These are phyloP conservation scores for Debaryomycetaceae sp. DNA, from an alignment of 1,139 yeast genomes.

Conservation along the genomic window DNA sequence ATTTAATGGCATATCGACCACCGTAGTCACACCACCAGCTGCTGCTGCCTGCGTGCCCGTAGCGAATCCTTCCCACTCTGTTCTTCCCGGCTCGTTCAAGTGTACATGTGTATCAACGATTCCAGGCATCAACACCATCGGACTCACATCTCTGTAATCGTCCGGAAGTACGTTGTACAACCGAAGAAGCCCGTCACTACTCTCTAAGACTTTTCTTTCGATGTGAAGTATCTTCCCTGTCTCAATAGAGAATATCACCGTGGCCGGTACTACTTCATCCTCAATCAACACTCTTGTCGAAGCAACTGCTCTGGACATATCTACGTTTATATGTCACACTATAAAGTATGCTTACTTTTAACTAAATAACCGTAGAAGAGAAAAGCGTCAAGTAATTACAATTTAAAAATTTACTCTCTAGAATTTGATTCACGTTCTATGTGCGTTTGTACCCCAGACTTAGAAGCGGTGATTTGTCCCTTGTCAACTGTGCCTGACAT, in stretches of 20 bases:
- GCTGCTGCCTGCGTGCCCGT: conserved; percentile 93
- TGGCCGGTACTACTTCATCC: conserved; percentile 55
- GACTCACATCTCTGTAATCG: conserved; percentile 55
- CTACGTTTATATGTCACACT: neutral
- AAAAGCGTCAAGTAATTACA: neutral
- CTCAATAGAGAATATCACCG: conserved; percentile 58
- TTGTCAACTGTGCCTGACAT: neutral
- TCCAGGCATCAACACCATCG: conserved; percentile 77
- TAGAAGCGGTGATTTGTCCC: neutral
- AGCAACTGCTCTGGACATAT: conserved; percentile 64
- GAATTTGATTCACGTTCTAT: neutral
- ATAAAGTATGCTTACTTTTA: too few species aligned
- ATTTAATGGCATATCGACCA: conserved; percentile 92
- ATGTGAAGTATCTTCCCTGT: conserved; percentile 67
- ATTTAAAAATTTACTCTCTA: too few species aligned
- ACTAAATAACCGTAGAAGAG: too few species aligned
- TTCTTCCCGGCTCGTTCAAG: conserved; percentile 89
- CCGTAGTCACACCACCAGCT: conserved; percentile 94
- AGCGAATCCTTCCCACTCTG: conserved; percentile 95
- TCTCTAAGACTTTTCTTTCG: conserved; percentile 28
- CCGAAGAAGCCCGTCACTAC: conserved; percentile 34
- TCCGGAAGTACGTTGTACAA: conserved; percentile 40
- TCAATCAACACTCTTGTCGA: conserved; percentile 63
- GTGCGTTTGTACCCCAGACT: neutral
- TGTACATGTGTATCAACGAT: conserved; percentile 93